Percentiles rank a stretch among this genome's conserved stretches.
phyloP scores from a whole-genome alignment of 2,329 filamentous ascomycete genomes.

The Thelonectria blattea region DNA sequence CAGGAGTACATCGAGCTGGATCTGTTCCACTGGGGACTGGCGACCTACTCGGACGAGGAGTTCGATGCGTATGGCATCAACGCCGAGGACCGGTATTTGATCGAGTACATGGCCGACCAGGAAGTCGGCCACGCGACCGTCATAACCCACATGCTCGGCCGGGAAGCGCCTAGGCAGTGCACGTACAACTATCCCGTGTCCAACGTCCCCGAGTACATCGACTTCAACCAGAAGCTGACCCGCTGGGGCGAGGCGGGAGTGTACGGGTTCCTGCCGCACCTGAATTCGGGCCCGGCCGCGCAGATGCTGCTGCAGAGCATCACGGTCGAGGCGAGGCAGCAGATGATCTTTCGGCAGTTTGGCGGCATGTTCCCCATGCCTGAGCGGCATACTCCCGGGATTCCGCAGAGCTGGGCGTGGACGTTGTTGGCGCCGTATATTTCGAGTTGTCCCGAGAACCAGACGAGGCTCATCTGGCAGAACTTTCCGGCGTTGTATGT shows the following conservation, averaged over 20 bases:
- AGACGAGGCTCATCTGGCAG: conserved; percentile 80
- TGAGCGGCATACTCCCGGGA: conserved; percentile 79
- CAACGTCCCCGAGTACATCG: conserved; percentile 77
- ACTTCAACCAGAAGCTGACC: conserved; percentile 87
- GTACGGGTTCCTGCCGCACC: conserved; percentile 79
- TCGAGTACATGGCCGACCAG: conserved; percentile 79
- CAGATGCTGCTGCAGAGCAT: conserved; percentile 78
- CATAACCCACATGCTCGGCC: conserved; percentile 77
- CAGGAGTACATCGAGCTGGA: conserved; percentile 88
- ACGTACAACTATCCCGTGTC: conserved; percentile 82
- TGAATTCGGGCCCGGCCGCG: conserved; percentile 76
- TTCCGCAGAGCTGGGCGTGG: conserved; percentile 87
- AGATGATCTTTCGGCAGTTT: conserved; percentile 85
- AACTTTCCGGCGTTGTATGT: conserved; percentile 79
- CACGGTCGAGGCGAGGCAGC: conserved; percentile 79
- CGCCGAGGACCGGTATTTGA: conserved; percentile 71
- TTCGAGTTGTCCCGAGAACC: conserved; percentile 72
- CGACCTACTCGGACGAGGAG: conserved; percentile 70
- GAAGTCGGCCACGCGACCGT: conserved; percentile 80
- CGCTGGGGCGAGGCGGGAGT: conserved; percentile 81
- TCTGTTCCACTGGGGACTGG: conserved; percentile 78
- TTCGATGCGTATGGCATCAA: conserved; percentile 72
- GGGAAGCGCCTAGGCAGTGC: conserved; percentile 73
- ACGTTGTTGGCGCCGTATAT: conserved; percentile 83
- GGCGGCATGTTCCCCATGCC: conserved; percentile 81